Base-by-base conservation (phyloP, 257 asterid genomes). In the Echium plantagineum region DNA sequence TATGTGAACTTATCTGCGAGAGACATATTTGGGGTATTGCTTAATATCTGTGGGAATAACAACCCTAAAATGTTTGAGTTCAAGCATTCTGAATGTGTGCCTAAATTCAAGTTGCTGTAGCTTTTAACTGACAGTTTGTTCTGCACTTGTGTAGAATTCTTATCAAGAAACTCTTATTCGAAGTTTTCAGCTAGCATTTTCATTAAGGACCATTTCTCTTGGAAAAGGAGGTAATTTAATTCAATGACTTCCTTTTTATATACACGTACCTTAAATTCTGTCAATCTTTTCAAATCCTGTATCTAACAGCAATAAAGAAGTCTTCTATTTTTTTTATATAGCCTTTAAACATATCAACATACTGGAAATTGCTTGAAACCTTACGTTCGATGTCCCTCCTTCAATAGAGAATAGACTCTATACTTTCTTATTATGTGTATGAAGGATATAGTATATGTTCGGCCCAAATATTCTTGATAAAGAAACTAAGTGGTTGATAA, bases 111-210 rank as follows among this genome's bases (percentile, higher is more conserved):
- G 10, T 7, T 7, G 46, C 10, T 35, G 46, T 5, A 35, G 46
- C 46, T 28, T 28, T 28, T 28, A 28, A 28, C 63, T 79, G 59
- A 69, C 71, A 62, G 48, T 57, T 60, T 64, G 54, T 57, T 59
- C 54, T 68, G 48, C 59, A 58, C 38, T 66, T 83, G 52, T 71
- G 32, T 60, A 86, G 95, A 86, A 83, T 66, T 79, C 93, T 32
- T 59, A 81, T 58, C 69, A 75, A 47, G 94, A 85, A 65, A 75
- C 77, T 71, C 91, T 85, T 75, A 72, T 79, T 70, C 85, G 80
- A 74, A 83, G 91, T 74, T 83, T 86, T 72, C 95, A 79, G 74
- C 87, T 83, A 52, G 83, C 89, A 17, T 66, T 83, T 74, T 81
- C 95, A 49, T 73, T 86, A 64, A 77, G 95, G 80, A 83, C 70